Evolutionary conservation across 2,329 filamentous ascomycete genomes (phyloP).

Genomic region (Metarhizium sp.): DNA sequence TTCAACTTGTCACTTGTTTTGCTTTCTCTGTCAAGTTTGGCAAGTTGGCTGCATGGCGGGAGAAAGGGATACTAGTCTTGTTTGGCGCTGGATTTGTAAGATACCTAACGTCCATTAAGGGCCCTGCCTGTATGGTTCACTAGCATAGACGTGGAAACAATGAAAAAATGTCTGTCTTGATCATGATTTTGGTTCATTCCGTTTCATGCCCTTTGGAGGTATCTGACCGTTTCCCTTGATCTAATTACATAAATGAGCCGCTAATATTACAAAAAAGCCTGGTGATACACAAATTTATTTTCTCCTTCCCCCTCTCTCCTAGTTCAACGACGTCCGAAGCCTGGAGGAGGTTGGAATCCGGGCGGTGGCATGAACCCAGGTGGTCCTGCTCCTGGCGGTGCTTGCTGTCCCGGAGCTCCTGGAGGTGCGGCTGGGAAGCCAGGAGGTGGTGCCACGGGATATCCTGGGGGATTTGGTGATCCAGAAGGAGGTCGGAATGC

Average conservation of each 20-base stretch:
- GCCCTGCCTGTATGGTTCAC: constrained; percentile 8
- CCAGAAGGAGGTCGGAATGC: constrained; percentile 29
- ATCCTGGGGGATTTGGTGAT: constrained; percentile 29
- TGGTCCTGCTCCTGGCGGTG: constrained; percentile 21
- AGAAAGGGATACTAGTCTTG: background rate
- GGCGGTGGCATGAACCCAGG: constrained; percentile 32
- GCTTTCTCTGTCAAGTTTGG: background rate
- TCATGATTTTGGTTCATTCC: background rate
- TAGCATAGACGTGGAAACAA: background rate
- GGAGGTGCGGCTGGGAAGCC: constrained; percentile 29
- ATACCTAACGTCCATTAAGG: constrained; percentile 11
- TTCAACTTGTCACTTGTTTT: background rate
- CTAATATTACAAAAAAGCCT: background rate
- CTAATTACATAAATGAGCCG: background rate
- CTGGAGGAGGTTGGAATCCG: constrained; percentile 37
- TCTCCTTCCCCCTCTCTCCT: background rate
- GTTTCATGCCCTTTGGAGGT: background rate
- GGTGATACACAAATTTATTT: background rate
- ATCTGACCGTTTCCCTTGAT: background rate
- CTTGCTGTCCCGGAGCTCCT: constrained; percentile 20
- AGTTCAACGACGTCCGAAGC: constrained; percentile 24
- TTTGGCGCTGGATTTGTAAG: constrained; percentile 11
- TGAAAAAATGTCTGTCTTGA: background rate
- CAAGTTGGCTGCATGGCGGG: constrained; percentile 1
- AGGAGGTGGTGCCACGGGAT: constrained; percentile 28